Percentiles rank a stretch among this genome's conserved stretches.
Evolutionary conservation across 2,329 filamentous ascomycete genomes (phyloP).

Genomic region (Clathrospora elynae): DNA sequence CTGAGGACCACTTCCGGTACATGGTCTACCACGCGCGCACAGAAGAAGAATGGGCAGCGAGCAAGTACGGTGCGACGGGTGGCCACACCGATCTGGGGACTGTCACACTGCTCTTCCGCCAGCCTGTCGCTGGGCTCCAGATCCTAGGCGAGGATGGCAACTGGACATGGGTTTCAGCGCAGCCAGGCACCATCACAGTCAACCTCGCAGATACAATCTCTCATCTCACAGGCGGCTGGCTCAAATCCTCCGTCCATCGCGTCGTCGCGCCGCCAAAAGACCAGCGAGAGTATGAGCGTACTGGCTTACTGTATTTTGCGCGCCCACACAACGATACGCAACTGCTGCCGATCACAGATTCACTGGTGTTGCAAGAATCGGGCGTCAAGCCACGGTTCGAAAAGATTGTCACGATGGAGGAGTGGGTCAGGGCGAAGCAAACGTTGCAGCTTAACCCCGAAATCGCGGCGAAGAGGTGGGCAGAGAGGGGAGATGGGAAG

Average conservation of each 20-base stretch:
- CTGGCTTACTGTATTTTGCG: conserved; percentile 60
- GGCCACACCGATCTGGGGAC: conserved; percentile 64
- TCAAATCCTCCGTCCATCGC: conserved; percentile 57
- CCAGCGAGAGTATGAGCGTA: conserved; percentile 55
- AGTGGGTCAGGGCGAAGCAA: conserved; percentile 35
- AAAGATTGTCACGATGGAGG: conserved; percentile 50
- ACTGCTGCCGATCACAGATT: conserved; percentile 48
- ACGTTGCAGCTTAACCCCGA: conserved; percentile 32
- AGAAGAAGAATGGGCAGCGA: conserved; percentile 53
- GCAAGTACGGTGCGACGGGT: conserved; percentile 51
- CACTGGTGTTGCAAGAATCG: conserved; percentile 42
- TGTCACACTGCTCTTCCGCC: conserved; percentile 63
- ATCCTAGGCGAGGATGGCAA: conserved; percentile 51
- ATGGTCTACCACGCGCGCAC: conserved; percentile 63
- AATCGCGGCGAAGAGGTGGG: conserved; percentile 31
- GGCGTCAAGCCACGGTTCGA: conserved; percentile 47
- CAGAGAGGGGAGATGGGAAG: conserved; percentile 31
- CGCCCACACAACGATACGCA: conserved; percentile 49
- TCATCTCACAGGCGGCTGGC: conserved; percentile 49
- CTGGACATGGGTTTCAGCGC: conserved; percentile 52
- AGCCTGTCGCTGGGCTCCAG: conserved; percentile 63
- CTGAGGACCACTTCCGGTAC: conserved; percentile 66
- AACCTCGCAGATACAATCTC: conserved; percentile 51
- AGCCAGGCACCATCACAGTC: conserved; percentile 50
- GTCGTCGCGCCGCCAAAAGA: conserved; percentile 57